phyloP scores from a whole-genome alignment of 805 yeast genomes.

The Metschnikowia hibisci region DNA sequence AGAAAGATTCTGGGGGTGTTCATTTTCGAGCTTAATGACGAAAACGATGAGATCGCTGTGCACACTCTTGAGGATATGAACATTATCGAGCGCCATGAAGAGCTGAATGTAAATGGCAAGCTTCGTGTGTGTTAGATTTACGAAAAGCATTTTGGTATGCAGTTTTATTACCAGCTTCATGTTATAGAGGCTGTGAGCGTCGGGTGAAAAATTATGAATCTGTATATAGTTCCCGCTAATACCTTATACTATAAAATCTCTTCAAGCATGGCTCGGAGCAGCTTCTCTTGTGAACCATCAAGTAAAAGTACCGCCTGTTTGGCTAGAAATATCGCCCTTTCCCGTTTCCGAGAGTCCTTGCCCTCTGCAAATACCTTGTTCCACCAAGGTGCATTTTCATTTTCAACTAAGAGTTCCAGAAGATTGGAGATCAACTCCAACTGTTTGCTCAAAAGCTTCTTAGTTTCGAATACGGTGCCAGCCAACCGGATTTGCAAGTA shows the following conservation, averaged over 20 bases:
- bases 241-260: background rate
- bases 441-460: slow-evolving; percentile 9
- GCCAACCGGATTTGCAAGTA: slow-evolving; percentile 8
- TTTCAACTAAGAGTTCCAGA: slow-evolving; percentile 3
- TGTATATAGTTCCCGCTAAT: slow-evolving; percentile 6
- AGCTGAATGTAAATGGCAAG: slow-evolving; percentile 9
- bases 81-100: slow-evolving; percentile 42
- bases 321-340: slow-evolving; percentile 9
- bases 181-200: too few species aligned
- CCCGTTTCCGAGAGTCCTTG: slow-evolving; percentile 1
- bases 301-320: slow-evolving; percentile 8
- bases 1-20: slow-evolving; percentile 53
- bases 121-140: slow-evolving; percentile 15
- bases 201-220: background rate
- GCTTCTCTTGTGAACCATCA: slow-evolving; percentile 3
- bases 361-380: background rate
- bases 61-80: slow-evolving; percentile 69
- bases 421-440: slow-evolving; percentile 8
- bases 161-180: background rate
- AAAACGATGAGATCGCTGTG: slow-evolving; percentile 52
- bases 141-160: background rate
- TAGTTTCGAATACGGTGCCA: slow-evolving; percentile 4
- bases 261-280: slow-evolving; percentile 4
- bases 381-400: slow-evolving; percentile 6
- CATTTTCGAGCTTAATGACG: slow-evolving; percentile 57